Base-by-base conservation (phyloP, 176 grass and related monocot species). In the Neostapfia colusana region DNA sequence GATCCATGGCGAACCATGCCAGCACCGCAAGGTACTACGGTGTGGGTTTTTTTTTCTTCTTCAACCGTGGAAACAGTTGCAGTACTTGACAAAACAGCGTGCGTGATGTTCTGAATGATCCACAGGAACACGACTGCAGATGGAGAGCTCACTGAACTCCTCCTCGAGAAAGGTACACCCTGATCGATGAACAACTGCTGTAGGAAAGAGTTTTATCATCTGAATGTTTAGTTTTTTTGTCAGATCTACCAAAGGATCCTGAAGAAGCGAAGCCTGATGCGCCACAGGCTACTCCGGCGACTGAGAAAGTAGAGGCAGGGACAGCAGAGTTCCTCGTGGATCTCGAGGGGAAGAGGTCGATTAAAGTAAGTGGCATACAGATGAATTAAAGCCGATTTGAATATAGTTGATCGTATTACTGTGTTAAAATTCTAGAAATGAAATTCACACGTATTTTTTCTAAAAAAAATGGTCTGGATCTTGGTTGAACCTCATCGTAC, bases 241-340 rank as follows among this genome's bases (percentile, higher is more conserved):
- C 78, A 93, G 86, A 87, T 60, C 4, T 15, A 14, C 24, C 43
- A 12, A 87, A 77, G 31, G 85, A 92, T 5, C 38, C 53, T 42
- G 87, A 95, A 78, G 74, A 84, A 50, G 72, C 66, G 57, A 56
- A 65, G 34, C 69, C 60, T 25, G 56, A 73, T 57, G n/a, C 25
- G 17, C 34, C 70, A 63, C 12, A 54, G 13, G 28, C 5, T 71
- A 61, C 75, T 2, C 9, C 1, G 14, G 37, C 21, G 27, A 24
- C 48, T 36, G 75, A 75, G 26, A 98, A 85, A 62, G 69, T 66
- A 10, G 85, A 92, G 78, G 85, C 82, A 67, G 95, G 95, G 49
- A 99, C 95, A 2, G 89, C 91, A 53, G 89, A 92, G 75, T 95
- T 82, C 48, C 89, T 99, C 1, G 70, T 92, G 21, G 15, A 92